Percentiles rank a stretch among this genome's conserved stretches.
These are phyloP conservation scores for Trichophyton verrucosum DNA, from an alignment of 2,329 filamentous ascomycete species.

Conservation along the genomic window DNA sequence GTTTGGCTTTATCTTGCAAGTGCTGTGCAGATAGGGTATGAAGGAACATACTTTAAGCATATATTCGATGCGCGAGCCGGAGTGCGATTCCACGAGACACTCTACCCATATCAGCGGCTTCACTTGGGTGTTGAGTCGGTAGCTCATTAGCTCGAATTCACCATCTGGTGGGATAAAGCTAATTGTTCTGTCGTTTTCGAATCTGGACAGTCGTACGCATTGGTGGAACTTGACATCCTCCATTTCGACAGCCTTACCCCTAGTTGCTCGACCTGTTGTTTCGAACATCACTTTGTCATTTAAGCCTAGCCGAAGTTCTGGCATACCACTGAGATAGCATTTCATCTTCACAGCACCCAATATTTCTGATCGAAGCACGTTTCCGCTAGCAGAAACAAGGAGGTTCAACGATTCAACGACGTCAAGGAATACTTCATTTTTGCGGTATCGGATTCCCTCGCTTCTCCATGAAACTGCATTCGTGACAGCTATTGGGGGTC, in stretches of 20 bases:
- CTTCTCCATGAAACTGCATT: conserved; percentile 97
- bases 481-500: conserved; percentile 92
- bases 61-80: conserved; percentile 90
- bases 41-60: conserved; percentile 63
- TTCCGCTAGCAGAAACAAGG: conserved; percentile 84
- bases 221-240: conserved; percentile 99
- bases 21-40: neutral
- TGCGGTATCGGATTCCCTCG: conserved; percentile 94
- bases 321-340: conserved; percentile 97
- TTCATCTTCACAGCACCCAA: conserved; percentile 98
- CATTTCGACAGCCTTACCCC: conserved; percentile 98
- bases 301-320: conserved; percentile 79
- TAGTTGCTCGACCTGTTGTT: conserved; percentile 81
- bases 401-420: conserved; percentile 95
- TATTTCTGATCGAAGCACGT: conserved; percentile 91
- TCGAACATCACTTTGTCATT: conserved; percentile 99
- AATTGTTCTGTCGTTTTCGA: conserved; percentile 97
- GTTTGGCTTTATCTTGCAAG: neutral
- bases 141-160: conserved; percentile 98
- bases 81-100: conserved; percentile 92
- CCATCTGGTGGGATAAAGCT: conserved; percentile 97
- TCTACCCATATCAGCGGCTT: conserved; percentile 99
- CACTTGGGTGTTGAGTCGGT: conserved; percentile 94
- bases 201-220: conserved; percentile 85
- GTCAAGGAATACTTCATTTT: conserved; percentile 98